These are phyloP conservation scores for Pleoardoris graminearum DNA, from an alignment of 2,329 filamentous ascomycete genomes.

Conservation along the genomic window DNA sequence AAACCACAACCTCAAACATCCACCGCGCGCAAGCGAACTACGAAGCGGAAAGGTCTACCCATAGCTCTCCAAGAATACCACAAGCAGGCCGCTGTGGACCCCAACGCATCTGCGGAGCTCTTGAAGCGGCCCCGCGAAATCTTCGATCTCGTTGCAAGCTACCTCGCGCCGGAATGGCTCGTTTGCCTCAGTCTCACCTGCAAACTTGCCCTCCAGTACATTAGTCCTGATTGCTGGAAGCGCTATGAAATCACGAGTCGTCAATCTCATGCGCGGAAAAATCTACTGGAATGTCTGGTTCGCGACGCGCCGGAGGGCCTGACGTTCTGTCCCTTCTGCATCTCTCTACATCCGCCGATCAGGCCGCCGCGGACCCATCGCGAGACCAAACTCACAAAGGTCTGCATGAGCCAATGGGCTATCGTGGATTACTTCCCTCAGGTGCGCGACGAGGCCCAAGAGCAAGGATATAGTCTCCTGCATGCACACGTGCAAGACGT, in stretches of 20 bases:
- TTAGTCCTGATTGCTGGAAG: slow-evolving; percentile 1
- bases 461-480: slow-evolving; percentile 1
- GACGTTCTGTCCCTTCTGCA: neutral
- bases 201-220: slow-evolving; percentile 3
- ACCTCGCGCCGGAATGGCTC: neutral
- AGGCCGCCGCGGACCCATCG: slow-evolving; percentile 6
- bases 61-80: neutral
- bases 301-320: neutral
- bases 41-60: neutral
- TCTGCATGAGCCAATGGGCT: slow-evolving; percentile 6
- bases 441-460: neutral
- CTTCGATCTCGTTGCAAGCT: neutral
- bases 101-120: neutral
- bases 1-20: neutral
- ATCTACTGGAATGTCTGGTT: neutral
- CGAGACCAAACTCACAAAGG: slow-evolving; percentile 6
- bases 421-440: slow-evolving; percentile 6
- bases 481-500: neutral
- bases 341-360: slow-evolving; percentile 7
- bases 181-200: slow-evolving; percentile 8
- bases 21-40: neutral
- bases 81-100: neutral
- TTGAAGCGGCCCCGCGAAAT: slow-evolving; percentile 5
- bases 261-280: neutral
- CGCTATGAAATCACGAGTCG: neutral